Percentiles rank a stretch among this genome's conserved stretches.
phyloP scores from a whole-genome alignment of 352 stramenopile species.

The Bremia lactucae region DNA sequence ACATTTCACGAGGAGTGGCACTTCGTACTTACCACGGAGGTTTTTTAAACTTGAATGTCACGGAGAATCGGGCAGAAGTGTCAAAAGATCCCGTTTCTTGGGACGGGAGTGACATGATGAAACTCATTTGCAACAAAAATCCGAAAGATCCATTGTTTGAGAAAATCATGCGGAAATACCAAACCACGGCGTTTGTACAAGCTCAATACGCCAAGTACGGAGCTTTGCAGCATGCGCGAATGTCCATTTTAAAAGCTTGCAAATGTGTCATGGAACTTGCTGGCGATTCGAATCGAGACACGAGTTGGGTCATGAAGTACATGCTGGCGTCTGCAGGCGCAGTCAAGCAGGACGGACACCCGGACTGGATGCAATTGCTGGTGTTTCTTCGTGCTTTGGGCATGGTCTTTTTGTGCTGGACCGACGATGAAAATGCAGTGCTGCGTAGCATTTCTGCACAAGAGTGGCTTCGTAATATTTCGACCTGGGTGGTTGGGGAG shows the following conservation, averaged over 20 bases:
- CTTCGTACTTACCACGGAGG: slow-evolving; percentile 70
- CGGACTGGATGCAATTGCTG: slow-evolving; percentile 71
- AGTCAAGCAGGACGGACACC: slow-evolving; percentile 54
- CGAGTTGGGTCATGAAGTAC: slow-evolving; percentile 60
- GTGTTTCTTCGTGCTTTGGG: slow-evolving; percentile 64
- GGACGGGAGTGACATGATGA: slow-evolving; percentile 60
- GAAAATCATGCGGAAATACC: slow-evolving; percentile 69
- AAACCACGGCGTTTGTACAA: slow-evolving; percentile 45
- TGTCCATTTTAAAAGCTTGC: slow-evolving; percentile 54
- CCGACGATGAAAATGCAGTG: slow-evolving; percentile 49
- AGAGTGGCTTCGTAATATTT: slow-evolving; percentile 57
- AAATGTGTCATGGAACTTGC: slow-evolving; percentile 49
- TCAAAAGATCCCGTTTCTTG: slow-evolving; percentile 45
- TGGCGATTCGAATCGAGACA: slow-evolving; percentile 28
- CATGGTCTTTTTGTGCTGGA: slow-evolving; percentile 70
- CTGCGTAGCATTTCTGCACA: slow-evolving; percentile 58
- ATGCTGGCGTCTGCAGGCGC: slow-evolving; percentile 56
- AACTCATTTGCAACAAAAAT: slow-evolving; percentile 64
- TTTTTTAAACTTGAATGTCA: slow-evolving; percentile 59
- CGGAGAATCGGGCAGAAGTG: slow-evolving; percentile 16
- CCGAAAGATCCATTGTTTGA: slow-evolving; percentile 36
- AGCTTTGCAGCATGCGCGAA: slow-evolving; percentile 34
- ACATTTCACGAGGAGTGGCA: slow-evolving; percentile 35
- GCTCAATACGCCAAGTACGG: slow-evolving; percentile 36
- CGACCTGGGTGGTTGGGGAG: slow-evolving; percentile 53